Base-by-base conservation (phyloP, 2,329 filamentous ascomycete genomes). In the Rhynchosporium agropyri region DNA sequence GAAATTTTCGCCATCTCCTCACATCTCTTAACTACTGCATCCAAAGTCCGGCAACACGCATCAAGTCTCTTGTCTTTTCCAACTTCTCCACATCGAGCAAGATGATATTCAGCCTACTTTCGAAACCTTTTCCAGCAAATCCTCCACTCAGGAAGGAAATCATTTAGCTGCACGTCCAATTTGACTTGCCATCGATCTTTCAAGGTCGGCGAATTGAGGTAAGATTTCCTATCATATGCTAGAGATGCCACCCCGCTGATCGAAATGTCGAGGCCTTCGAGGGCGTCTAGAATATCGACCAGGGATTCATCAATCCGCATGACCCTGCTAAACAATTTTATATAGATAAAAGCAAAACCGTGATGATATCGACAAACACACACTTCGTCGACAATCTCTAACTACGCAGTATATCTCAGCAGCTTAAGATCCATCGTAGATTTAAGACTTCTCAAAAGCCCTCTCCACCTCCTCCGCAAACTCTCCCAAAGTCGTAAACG, bases 391-490 rank as follows among this genome's bases (percentile, higher is more conserved):
- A 10, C 33, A 36, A 6, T 36, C 33, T 36, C 5, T 10, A 36
- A 5, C 33, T 6, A 36, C 6, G 2, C 33, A 36, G 20, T 20
- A 1, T 20, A 36, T 36, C 33, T 36, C 9, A 36, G 33, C 9
- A 6, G 9, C 33, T 5, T 36, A 10, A 36, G 9, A 36, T 10
- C 5, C 33, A 36, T 36, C 33, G 5, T 36, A 36, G 33, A 36
- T 5, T 61, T 42, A 61, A 6, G 29, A 29, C 7, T 58, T 55
- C 12, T 10, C 50, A 60, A 65, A 65, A n/a, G n/a, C 61, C 38
- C 63, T 60, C 46, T 67, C 61, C 40, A 65, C 65, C 13, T 31
- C 55, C 51, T 43, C 61, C 5, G 65, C 65, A 51, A 65, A 65
- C 20, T 63, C 63, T 12, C 63, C 65, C 59, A 67, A 33, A 2